Evolutionary conservation across 2,329 filamentous ascomycete species (phyloP).

Genomic region (Colletotrichum destructivum): DNA sequence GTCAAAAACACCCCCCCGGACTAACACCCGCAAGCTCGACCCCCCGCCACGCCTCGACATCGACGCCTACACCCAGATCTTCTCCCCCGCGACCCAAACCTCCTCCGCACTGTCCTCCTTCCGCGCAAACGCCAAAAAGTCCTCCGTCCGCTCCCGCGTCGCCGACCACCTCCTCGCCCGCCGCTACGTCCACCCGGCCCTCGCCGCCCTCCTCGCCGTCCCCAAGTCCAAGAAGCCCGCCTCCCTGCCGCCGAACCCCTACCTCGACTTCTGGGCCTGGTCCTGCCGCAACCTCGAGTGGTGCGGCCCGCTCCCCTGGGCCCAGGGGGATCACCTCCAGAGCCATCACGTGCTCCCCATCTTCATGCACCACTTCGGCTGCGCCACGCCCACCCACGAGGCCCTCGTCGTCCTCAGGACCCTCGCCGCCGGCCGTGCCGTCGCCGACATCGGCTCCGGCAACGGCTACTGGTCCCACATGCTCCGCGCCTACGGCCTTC

Average conservation of each 20-base stretch:
- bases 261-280: constrained; percentile 78
- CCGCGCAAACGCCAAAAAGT: constrained; percentile 74
- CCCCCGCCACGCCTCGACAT: constrained; percentile 72
- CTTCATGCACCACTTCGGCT: constrained; percentile 86
- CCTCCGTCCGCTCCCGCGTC: constrained; percentile 70
- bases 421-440: constrained; percentile 65
- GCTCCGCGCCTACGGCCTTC: constrained; percentile 72
- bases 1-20: constrained; percentile 19
- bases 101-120: constrained; percentile 75
- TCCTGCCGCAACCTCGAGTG: constrained; percentile 75
- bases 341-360: constrained; percentile 80
- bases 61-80: constrained; percentile 77
- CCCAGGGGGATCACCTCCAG: constrained; percentile 54
- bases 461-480: constrained; percentile 85
- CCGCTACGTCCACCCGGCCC: constrained; percentile 65
- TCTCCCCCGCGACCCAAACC: constrained; percentile 72
- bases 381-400: constrained; percentile 78
- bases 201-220: constrained; percentile 57
- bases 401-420: constrained; percentile 72
- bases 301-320: constrained; percentile 67
- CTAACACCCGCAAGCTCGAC: constrained; percentile 52
- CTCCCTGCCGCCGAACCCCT: constrained; percentile 69
- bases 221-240: constrained; percentile 62
- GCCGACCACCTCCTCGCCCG: constrained; percentile 69
- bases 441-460: constrained; percentile 79